Conservation (phyloP, 1,284 basidiomycete species). For the Polyporus tsugae region DNA sequence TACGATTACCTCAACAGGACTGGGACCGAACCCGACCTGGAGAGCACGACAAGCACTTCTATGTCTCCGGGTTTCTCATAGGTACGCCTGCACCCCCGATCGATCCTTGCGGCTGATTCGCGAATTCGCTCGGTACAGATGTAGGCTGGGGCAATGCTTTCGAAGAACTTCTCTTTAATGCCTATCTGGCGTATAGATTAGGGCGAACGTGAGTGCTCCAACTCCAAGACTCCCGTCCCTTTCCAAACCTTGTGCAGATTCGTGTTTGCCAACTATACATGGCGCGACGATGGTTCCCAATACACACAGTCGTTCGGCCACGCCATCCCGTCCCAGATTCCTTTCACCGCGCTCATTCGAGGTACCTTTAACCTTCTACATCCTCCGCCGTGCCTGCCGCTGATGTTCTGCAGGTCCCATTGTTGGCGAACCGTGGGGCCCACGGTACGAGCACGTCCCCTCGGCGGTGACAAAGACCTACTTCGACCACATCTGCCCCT, state of each 20-base stretch:
- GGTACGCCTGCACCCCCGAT: background rate
- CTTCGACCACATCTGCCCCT: slow-evolving; percentile 18
- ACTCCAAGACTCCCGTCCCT: background rate
- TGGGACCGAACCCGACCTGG: slow-evolving; percentile 15
- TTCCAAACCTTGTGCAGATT: background rate
- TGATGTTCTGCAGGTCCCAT: slow-evolving; percentile 43
- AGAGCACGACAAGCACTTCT: slow-evolving; percentile 21
- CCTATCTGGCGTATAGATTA: slow-evolving; percentile 54
- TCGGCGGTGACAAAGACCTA: slow-evolving; percentile 49
- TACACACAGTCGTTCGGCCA: slow-evolving; percentile 46
- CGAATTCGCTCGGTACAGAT: background rate
- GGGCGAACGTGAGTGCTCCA: slow-evolving; percentile 50
- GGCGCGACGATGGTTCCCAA: slow-evolving; percentile 45
- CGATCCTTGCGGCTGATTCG: background rate
- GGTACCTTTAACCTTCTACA: slow-evolving; percentile 37
- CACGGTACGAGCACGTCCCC: slow-evolving; percentile 15
- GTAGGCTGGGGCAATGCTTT: slow-evolving; percentile 61
- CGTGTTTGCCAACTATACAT: slow-evolving; percentile 75
- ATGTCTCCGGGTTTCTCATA: slow-evolving; percentile 12
- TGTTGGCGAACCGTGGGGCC: slow-evolving; percentile 46
- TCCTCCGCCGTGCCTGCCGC: background rate
- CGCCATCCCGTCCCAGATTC: slow-evolving; percentile 61
- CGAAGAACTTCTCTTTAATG: slow-evolving; percentile 59
- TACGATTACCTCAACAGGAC: slow-evolving; percentile 22
- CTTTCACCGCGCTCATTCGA: slow-evolving; percentile 66